Conservation (phyloP, 2,329 filamentous ascomycete genomes). For the Fusarium incarnatum region DNA sequence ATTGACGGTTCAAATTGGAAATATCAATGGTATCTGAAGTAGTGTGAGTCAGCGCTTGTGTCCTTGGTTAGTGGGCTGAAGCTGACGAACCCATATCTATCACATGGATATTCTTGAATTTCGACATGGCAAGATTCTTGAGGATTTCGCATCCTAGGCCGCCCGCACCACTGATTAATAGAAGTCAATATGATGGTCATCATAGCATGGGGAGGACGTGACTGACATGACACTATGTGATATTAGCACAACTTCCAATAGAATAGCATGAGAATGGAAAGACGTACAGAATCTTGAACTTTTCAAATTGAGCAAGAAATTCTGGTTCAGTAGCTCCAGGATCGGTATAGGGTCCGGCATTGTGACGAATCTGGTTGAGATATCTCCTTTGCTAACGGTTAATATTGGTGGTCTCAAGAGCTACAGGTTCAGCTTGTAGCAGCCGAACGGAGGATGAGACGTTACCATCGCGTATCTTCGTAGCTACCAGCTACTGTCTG, state of each 20-base stretch:
- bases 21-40: constrained; percentile 92
- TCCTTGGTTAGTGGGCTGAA: neutral
- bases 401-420: constrained; percentile 19
- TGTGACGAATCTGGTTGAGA: constrained; percentile 82
- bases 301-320: constrained; percentile 68
- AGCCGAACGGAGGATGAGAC: neutral
- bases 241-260: constrained; percentile 22
- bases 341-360: constrained; percentile 84
- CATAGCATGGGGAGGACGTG: constrained; percentile 15
- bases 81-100: constrained; percentile 90
- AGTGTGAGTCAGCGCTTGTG: constrained; percentile 22
- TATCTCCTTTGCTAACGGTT: constrained; percentile 72
- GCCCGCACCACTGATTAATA: constrained; percentile 79
- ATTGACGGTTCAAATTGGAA: constrained; percentile 97
- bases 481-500: constrained; percentile 33
- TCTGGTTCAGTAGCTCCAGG: constrained; percentile 66
- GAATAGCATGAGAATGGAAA: neutral
- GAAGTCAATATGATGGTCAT: constrained; percentile 30
- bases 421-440: constrained; percentile 18
- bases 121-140: constrained; percentile 94
- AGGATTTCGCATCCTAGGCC: constrained; percentile 96
- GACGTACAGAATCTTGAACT: constrained; percentile 79
- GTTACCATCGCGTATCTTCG: constrained; percentile 53
- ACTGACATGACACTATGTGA: constrained; percentile 64
- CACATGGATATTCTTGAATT: constrained; percentile 97